Base-by-base conservation (phyloP, 768 basidiomycete genomes). In the Lactarius sanguifluus region DNA sequence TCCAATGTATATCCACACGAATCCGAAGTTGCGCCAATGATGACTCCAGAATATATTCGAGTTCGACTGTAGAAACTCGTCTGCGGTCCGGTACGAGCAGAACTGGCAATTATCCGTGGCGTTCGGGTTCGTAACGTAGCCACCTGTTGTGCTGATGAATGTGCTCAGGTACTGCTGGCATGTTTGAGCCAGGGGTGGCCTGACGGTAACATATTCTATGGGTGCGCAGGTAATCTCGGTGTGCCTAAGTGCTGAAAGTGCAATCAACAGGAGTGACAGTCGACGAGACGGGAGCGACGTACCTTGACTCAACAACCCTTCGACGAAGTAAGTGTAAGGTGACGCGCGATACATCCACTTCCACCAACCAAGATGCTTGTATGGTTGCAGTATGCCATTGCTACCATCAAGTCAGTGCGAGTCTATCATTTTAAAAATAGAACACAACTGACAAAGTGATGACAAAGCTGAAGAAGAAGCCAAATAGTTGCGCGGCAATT, bases 21-120 rank as follows among this genome's bases (percentile, higher is more conserved):
- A 67, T 5, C 81, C 83, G 40, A 83, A 75, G 72, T 84, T 70
- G 34, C 83, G 75, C 82, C 83, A 85, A 52, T 74, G 76, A 58
- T 81, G 75, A 66, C 77, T 67, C 66, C 88, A 92, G 56, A 74
- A 79, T 36, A 91, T 87, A 69, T 86, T 88, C 76, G 92, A 89
- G 68, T 71, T 77, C 12, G 69, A 68, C 3, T 70, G 76, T 60
- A 91, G 75, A 78, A 84, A 90, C 52, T 80, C 74, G 73, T 92
- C 87, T 0, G 88, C 85, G 0, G 81, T 81, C 23, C 78, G 72
- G 40, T 80, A 78, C 3, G 85, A 74, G 72, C 92, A 94, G 76
- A 82, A 85, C 41, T 74, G 66, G 74, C 86, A 87, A 18, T 69
- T 70, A 2, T 72, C 71, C 2, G 76, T 76, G 0, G 78, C 79